Evolutionary conservation across 2,329 filamentous ascomycete genomes (phyloP).

Genomic region (Aspergillus oerlinghausenensis): DNA sequence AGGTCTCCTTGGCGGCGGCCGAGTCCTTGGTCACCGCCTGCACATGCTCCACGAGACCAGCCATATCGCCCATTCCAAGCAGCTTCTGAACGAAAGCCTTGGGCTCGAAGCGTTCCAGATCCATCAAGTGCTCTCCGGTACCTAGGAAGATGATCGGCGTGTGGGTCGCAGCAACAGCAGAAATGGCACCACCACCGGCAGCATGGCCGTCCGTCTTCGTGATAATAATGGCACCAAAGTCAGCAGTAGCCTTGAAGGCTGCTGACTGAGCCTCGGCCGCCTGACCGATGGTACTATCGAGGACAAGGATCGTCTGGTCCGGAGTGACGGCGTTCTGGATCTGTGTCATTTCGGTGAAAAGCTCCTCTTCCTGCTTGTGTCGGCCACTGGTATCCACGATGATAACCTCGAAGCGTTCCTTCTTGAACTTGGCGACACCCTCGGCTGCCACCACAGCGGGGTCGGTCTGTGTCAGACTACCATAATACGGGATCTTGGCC

Average conservation of each 20-base stretch:
- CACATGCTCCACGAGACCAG: conserved; percentile 90
- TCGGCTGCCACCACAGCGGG: conserved; percentile 90
- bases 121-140: conserved; percentile 94
- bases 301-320: conserved; percentile 97
- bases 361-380: conserved; percentile 87
- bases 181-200: conserved; percentile 93
- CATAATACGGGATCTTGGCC: conserved; percentile 98
- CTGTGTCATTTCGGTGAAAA: conserved; percentile 97
- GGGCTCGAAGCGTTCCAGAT: conserved; percentile 87
- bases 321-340: conserved; percentile 87
- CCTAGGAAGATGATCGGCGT: conserved; percentile 98
- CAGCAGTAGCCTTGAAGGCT: conserved; percentile 94
- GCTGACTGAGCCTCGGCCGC: conserved; percentile 90
- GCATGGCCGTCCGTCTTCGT: conserved; percentile 98
- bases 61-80: conserved; percentile 95
- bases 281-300: conserved; percentile 94
- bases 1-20: conserved; percentile 74
- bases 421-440: conserved; percentile 98
- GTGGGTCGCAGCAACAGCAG: conserved; percentile 90
- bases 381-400: conserved; percentile 96
- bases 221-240: conserved; percentile 98
- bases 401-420: conserved; percentile 96
- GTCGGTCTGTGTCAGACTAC: conserved; percentile 92
- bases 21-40: conserved; percentile 93
- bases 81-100: conserved; percentile 92